phyloP scores from a whole-genome alignment of 2,329 filamentous ascomycete species.

The Dothiorella sarmentorum region DNA sequence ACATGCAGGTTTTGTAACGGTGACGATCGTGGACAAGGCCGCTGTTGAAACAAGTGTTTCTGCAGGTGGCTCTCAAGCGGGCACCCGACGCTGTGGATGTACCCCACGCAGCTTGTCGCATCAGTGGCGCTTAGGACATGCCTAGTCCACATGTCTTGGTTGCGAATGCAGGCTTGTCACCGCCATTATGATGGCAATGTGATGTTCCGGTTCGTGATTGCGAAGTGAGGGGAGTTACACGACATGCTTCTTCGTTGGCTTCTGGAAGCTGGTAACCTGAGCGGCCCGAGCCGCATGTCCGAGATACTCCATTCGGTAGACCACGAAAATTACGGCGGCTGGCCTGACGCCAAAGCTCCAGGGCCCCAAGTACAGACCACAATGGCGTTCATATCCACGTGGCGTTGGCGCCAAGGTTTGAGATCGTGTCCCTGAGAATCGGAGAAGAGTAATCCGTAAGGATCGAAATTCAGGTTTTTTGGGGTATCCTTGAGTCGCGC shows the following conservation, averaged over 20 bases:
- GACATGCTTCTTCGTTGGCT: not conserved
- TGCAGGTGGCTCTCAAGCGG: not conserved
- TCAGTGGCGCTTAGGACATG: not conserved
- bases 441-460: not conserved
- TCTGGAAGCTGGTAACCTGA: not conserved
- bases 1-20: not conserved
- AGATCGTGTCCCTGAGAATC: not conserved
- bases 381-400: not conserved
- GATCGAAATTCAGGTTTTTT: slow-evolving; percentile 9
- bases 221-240: not conserved
- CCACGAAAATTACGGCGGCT: not conserved
- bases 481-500: not conserved
- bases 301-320: slow-evolving; percentile 1
- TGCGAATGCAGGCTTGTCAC: no score
- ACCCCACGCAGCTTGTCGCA: not conserved
- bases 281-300: slow-evolving; percentile 5
- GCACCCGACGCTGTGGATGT: not conserved
- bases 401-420: not conserved
- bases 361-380: not conserved
- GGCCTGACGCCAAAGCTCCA: not conserved
- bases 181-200: slow-evolving; percentile 12
- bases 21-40: not conserved
- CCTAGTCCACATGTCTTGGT: no score
- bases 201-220: not conserved
- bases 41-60: not conserved